Base-by-base conservation (phyloP, 805 yeast genomes). In the Wickerhamiella galacta region DNA sequence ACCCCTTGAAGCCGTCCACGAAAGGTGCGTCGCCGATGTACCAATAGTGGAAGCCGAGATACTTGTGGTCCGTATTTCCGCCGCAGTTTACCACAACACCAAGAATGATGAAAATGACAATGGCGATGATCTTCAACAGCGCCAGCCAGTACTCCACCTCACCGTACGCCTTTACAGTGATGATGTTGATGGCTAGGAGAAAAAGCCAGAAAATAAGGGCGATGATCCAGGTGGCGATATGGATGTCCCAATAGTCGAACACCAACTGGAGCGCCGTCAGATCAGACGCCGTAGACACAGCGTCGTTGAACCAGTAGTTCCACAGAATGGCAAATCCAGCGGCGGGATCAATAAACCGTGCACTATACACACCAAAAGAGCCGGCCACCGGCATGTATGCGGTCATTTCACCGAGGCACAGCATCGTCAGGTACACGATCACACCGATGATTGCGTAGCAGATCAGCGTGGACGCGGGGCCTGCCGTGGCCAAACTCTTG, bases 91-190 rank as follows among this genome's bases (percentile, higher is more conserved):
- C 72, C 6, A 70, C 61, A 36, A 72, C 63, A 35, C 74, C 64
- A 32, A 70, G 48, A 39, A 72, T 68, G 35, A 70, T 56, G 48
- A 71, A 73, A 15, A 82, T 81, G 16, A 71, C 47, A 46, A 78
- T 66, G 22, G 78, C 66, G 32, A 75, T 39, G 21, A 78, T 70
- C 51, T 77, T 78, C 52, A 77, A 58, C 12, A 66, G 46, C 1
- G 78, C 71, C 42, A 72, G 64, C 75, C 75, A 76, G 51, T 71
- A 78, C 45, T 72, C 81, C n/a, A 70, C 58, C 35, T 72, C 66
- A 34, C 75, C 66, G 36, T 71, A 54, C 18, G 67, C 65, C 38
- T 53, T 54, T n/a, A 68, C 75, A 32, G 66, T 68, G 37, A 68
- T 57, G 25, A 66, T 54, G 46, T 70, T 68, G 32, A 50, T 45